These are phyloP conservation scores for Neckera pumila DNA, from an alignment of 225 moss, liverwort and hornwort species.

Conservation along the genomic window DNA sequence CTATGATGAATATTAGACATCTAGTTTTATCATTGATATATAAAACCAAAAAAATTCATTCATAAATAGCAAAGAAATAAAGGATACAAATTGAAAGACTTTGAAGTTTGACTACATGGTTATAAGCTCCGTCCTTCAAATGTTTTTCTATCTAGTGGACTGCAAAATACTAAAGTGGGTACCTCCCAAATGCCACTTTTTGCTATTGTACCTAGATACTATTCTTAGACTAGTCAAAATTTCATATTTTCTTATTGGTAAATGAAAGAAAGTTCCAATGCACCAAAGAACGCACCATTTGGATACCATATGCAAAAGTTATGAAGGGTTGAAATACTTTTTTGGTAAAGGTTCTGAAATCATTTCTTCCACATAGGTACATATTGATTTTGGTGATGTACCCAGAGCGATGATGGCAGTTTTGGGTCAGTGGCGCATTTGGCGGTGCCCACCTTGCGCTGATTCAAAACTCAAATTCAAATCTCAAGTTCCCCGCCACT, in stretches of 20 bases:
- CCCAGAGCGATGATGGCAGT: neutral
- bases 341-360: neutral
- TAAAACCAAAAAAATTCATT: too few species aligned
- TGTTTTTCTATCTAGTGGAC: too few species aligned
- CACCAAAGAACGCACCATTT: rapidly evolving
- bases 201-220: rapidly evolving
- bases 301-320: neutral
- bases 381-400: neutral
- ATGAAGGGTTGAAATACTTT: neutral
- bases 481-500: neutral
- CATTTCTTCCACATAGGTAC: neutral
- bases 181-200: rapidly evolving
- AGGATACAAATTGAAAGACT: neutral
- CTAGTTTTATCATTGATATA: neutral
- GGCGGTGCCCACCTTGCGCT: neutral
- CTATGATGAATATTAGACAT: neutral
- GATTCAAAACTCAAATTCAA: neutral
- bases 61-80: neutral
- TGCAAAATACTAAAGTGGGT: neutral
- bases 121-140: too few species aligned
- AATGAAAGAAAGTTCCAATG: rapidly evolving
- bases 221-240: rapidly evolving
- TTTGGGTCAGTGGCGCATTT: neutral
- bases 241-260: neutral
- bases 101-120: too few species aligned